phyloP scores from a whole-genome alignment of 208 protist genomes.

The Trypanosoma rangeli region DNA sequence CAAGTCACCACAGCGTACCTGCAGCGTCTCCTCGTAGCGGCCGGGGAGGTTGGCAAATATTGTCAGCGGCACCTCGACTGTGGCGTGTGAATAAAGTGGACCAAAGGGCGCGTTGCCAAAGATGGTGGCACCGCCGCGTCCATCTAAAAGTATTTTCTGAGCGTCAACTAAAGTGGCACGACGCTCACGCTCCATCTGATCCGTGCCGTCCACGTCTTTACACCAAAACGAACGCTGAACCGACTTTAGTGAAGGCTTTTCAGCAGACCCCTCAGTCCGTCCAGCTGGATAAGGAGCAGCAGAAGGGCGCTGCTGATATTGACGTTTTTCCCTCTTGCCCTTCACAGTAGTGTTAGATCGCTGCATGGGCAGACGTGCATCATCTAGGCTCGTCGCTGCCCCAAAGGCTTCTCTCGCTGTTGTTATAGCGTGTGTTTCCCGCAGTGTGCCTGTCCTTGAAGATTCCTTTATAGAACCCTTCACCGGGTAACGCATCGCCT shows the following conservation, averaged over 20 bases:
- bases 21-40: conserved; percentile 67
- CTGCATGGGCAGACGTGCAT: not conserved
- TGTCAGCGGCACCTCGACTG: conserved; percentile 34
- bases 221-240: conserved; percentile 64
- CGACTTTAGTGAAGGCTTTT: not conserved
- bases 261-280: not conserved
- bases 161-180: conserved; percentile 53
- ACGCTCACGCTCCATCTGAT: conserved; percentile 46
- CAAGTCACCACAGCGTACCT: conserved; percentile 46
- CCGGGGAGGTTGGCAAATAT: conserved; percentile 79
- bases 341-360: not conserved
- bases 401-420: not conserved
- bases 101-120: conserved; percentile 28
- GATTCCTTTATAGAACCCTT: conserved; percentile 11
- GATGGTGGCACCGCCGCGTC: conserved; percentile 54
- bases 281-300: not conserved
- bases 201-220: conserved; percentile 53
- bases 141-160: conserved; percentile 74
- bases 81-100: conserved; percentile 32
- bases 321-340: not conserved
- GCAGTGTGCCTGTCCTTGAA: not conserved
- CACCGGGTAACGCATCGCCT: conserved; percentile 32
- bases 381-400: not conserved
- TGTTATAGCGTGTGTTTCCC: not conserved
- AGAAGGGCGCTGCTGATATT: not conserved